A percentile compares a stretch with the other conserved stretches of the same genome.
These are phyloP conservation scores for Colletotrichum theobromicola DNA, from an alignment of 2,329 filamentous ascomycete genomes.

Conservation along the genomic window DNA sequence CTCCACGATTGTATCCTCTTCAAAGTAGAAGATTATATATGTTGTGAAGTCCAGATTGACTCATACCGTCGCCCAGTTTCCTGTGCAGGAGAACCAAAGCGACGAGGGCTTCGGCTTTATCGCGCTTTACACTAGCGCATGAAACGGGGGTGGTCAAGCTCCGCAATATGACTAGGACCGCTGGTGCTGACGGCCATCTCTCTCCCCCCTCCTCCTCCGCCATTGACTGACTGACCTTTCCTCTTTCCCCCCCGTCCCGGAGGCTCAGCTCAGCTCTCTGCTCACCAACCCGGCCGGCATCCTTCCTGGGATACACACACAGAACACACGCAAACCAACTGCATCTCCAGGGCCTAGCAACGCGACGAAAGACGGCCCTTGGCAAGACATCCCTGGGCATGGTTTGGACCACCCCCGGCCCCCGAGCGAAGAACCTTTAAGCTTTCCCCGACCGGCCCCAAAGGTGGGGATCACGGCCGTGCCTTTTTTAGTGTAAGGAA, in stretches of 20 bases:
- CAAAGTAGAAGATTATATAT: not conserved
- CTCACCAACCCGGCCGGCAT: not conserved
- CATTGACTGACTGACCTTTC: not conserved
- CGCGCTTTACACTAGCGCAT: not conserved
- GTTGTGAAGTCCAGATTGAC: not conserved
- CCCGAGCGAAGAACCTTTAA: not conserved
- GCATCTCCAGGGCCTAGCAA: not conserved
- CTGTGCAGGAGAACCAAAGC: not conserved
- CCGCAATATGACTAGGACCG: not conserved
- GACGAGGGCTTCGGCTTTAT: not conserved
- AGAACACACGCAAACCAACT: not conserved
- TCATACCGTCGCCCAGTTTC: not conserved
- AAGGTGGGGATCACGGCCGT: not conserved
- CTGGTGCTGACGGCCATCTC: not conserved
- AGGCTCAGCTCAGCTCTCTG: not conserved
- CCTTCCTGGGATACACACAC: not conserved
- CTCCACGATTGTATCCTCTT: not conserved
- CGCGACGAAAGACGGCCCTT: not conserved
- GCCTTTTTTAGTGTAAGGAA: not conserved
- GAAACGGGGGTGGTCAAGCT: not conserved
- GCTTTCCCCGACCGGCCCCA: not conserved
- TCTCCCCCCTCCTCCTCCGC: not conserved
- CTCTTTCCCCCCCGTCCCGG: not conserved
- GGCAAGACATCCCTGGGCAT: not conserved
- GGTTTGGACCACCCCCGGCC: not conserved